These are phyloP conservation scores for Aspergillus sp. DNA, from an alignment of 2,329 filamentous ascomycete species.

Conservation along the genomic window DNA sequence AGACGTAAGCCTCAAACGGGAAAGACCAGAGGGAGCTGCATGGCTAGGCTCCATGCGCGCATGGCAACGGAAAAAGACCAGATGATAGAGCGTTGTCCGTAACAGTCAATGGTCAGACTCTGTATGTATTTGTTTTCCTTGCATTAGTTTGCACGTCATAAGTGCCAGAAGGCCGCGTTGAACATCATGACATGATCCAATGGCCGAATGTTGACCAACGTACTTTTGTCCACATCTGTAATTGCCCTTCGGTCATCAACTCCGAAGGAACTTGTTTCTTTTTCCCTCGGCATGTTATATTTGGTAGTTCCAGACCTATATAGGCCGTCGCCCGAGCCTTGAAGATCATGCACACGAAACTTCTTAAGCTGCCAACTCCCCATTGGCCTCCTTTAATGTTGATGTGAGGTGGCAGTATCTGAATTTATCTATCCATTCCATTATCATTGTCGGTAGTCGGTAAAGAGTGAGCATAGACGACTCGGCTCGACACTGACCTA, in stretches of 20 bases:
- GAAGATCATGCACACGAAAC: slow-evolving; percentile 2
- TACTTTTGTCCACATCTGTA: slow-evolving; percentile 20
- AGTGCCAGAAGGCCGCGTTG: slow-evolving; percentile 20
- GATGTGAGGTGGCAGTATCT: background rate
- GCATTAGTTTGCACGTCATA: slow-evolving; percentile 26
- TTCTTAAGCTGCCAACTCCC: background rate
- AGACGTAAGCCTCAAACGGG: background rate
- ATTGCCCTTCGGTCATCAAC: slow-evolving; percentile 4
- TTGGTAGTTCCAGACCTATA: slow-evolving; percentile 13
- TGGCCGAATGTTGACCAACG: slow-evolving; percentile 12
- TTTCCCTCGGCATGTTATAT: slow-evolving; percentile 18
- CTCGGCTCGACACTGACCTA: slow-evolving; percentile 1
- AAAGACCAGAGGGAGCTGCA: background rate
- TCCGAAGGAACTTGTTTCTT: slow-evolving; percentile 7
- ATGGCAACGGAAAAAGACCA: slow-evolving; percentile 16
- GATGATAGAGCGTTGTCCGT: slow-evolving; percentile 16
- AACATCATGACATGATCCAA: slow-evolving; percentile 13
- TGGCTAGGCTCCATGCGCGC: slow-evolving; percentile 8
- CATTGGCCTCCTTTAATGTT: background rate
- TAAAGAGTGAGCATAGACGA: background rate
- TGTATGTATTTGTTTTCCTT: slow-evolving; percentile 30
- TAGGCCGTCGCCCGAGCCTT: slow-evolving; percentile 4
- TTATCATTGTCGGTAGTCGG: background rate
- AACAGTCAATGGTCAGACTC: slow-evolving; percentile 10
- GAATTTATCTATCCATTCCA: background rate